Evolutionary conservation across 192 early-diverging fungal genomes (phyloP), one percentile per base, ranked within the genome.

Genomic region (Geranomyces variabilis): DNA sequence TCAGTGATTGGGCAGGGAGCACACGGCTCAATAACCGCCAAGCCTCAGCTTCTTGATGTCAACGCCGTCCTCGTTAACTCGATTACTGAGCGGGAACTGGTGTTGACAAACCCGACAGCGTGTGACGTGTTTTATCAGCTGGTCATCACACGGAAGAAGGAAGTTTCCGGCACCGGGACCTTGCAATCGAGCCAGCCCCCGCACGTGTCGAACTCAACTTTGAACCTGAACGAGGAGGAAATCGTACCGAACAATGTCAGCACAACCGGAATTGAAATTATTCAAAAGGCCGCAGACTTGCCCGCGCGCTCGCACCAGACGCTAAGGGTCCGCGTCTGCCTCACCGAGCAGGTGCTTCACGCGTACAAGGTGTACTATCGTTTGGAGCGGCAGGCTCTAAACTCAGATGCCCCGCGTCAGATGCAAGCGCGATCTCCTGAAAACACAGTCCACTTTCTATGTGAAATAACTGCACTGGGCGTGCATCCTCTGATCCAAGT

Each of bases 11-110:
- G 84, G 10, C 72, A 75, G 43, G 86, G 80, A 22, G 74, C 75
- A 17, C 28, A 72, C 69, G 84, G 85, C 7, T 19, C 36, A 14
- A 65, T 87, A 4, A 30, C 45, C 0, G 65, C 78, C 15, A 61
- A 75, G 31, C 76, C 79, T 34, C n/a, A 57, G 2, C 0, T 63
- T 15, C 28, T 87, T 17, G 79, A 86, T 22, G 83, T 86, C 61
- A 77, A 62, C 31, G 75, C 78, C 24, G 73, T 84, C 21, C 79
- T 87, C n/a, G 81, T 87, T 6, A 84, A 87, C 71, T 80, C 86
- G 0, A 57, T 80, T 43, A 69, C 70, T 14, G 86, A 87, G 63
- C 56, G 67, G 46, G 84, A 86, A 22, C 66, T 87, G 12, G 44
- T 68, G 1, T 45, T 87, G 13, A 70, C 45, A 24, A 87, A 87